A percentile compares a stretch with the other conserved stretches of the same genome.
phyloP scores from a whole-genome alignment of 2,329 filamentous ascomycete species.

The Sporothrix luriei region DNA sequence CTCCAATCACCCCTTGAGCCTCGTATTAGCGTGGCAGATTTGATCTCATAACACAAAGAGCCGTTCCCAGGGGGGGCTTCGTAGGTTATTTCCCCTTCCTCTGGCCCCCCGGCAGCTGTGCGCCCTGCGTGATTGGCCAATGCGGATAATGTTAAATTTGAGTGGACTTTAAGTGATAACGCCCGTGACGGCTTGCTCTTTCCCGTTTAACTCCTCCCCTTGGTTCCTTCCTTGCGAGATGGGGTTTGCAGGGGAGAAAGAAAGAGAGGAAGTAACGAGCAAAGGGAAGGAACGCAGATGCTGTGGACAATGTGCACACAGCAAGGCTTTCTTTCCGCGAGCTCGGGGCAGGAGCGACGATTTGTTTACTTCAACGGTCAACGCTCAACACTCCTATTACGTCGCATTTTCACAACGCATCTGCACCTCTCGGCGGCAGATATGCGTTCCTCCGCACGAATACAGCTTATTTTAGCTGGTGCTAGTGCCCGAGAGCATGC shows the following conservation, averaged over 20 bases:
- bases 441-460: neutral
- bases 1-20: neutral
- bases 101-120: conserved; percentile 1
- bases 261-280: neutral
- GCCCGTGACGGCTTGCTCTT: neutral
- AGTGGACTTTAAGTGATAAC: neutral
- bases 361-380: conserved; percentile 10
- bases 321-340: conserved; percentile 2
- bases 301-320: neutral
- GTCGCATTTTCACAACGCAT: no score
- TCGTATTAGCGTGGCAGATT: conserved; percentile 22
- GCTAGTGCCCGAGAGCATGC: conserved; percentile 19
- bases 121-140: conserved; percentile 1
- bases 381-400: conserved; percentile 8
- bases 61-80: neutral
- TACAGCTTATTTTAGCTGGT: conserved; percentile 7
- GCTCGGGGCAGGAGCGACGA: neutral
- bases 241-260: neutral
- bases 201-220: conserved; percentile 15
- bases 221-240: neutral
- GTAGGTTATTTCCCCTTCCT: conserved; percentile 7
- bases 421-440: conserved; percentile 6
- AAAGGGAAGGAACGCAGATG: neutral
- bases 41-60: neutral
- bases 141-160: conserved; percentile 5